Evolutionary conservation across 345 rosid genomes (phyloP).

Genomic region (Salix koriyanagi): DNA sequence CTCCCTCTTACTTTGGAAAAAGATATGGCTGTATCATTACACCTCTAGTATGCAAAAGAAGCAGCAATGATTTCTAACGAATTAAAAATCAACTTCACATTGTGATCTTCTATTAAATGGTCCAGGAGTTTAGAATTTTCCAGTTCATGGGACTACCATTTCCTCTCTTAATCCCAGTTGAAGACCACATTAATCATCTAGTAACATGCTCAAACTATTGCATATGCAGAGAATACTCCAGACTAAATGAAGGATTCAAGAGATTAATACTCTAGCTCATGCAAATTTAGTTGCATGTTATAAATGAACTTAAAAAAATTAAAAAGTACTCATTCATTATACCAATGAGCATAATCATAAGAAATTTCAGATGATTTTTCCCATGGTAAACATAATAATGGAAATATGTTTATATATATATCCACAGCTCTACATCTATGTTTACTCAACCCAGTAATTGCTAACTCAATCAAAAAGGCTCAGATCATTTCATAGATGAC

Average conservation of each 20-base stretch:
- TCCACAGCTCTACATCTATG: not conserved
- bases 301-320: not conserved
- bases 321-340: not conserved
- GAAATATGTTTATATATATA: not conserved
- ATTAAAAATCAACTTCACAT: not conserved
- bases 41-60: not conserved
- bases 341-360: not conserved
- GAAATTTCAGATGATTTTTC: not conserved
- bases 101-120: not conserved
- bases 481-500: constrained; percentile 1
- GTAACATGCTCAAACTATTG: not conserved
- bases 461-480: not conserved
- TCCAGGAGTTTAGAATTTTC: not conserved
- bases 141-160: not conserved
- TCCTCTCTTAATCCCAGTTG: not conserved
- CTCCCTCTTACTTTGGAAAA: not conserved
- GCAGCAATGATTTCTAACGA: not conserved
- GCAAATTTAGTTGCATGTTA: not conserved
- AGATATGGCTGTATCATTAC: not conserved
- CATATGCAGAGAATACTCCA: too few species aligned
- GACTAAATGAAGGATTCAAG: not conserved
- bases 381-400: not conserved
- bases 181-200: not conserved
- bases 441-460: not conserved
- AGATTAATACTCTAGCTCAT: not conserved